Percentiles rank a stretch among this genome's conserved stretches.
Evolutionary conservation across 106 monocot species (phyloP).

Genomic region (Acorus gramineus): DNA sequence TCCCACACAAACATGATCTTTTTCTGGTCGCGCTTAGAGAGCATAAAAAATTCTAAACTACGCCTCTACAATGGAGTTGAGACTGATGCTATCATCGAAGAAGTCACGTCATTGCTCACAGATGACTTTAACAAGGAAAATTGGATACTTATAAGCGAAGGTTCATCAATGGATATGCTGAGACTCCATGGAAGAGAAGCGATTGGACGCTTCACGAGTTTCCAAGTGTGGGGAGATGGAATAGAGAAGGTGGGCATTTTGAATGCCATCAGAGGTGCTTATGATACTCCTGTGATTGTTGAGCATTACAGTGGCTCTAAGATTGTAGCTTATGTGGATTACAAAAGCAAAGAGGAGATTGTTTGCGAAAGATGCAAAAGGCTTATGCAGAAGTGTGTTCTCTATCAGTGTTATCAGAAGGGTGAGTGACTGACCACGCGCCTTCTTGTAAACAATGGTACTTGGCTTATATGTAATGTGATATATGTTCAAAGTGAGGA

Average conservation of each 20-base stretch:
- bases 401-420: neutral
- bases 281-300: neutral
- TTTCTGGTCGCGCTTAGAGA: neutral
- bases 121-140: neutral
- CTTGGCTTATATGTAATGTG: too few species aligned
- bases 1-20: neutral
- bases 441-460: too few species aligned
- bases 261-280: neutral
- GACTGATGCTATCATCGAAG: neutral
- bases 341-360: neutral
- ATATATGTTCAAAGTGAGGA: too few species aligned
- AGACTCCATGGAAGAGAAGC: neutral
- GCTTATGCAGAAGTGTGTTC: neutral
- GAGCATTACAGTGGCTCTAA: neutral
- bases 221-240: neutral
- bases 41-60: neutral
- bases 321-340: neutral
- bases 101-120: neutral
- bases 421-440: too few species aligned
- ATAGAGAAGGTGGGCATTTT: neutral
- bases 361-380: neutral
- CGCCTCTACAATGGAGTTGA: neutral
- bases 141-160: neutral
- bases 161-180: neutral
- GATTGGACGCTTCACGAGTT: neutral